These are phyloP conservation scores for Posidonia oceanica DNA, from an alignment of 116 monocot genomes.

Conservation along the genomic window DNA sequence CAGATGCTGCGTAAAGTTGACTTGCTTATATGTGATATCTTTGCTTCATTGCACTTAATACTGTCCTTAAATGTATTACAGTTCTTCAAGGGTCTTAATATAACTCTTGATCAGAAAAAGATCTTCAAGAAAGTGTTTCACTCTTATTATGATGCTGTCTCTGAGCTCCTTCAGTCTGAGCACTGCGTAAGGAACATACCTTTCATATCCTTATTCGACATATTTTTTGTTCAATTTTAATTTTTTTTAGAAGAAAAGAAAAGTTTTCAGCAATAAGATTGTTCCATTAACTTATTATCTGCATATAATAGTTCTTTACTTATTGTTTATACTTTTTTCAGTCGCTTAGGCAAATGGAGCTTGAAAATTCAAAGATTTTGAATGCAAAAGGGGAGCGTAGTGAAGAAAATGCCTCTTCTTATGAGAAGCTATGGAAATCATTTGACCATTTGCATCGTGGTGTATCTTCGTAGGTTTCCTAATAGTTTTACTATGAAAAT, in stretches of 20 bases:
- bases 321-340: constrained; percentile 13
- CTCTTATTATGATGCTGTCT: constrained; percentile 77
- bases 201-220: not conserved
- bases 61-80: constrained; percentile 16
- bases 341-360: constrained; percentile 79
- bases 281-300: too few relatives aligned
- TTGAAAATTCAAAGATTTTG: constrained; percentile 88
- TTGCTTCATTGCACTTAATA: not conserved
- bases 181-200: constrained; percentile 48
- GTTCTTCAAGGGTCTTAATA: constrained; percentile 80
- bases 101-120: constrained; percentile 79
- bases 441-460: constrained; percentile 88
- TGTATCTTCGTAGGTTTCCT: constrained; percentile 77
- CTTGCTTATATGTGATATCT: not conserved
- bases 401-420: constrained; percentile 78
- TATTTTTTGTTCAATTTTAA: not conserved
- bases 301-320: not conserved
- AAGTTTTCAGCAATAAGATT: too few relatives aligned
- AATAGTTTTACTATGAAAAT: not conserved
- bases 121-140: constrained; percentile 74
- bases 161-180: constrained; percentile 82
- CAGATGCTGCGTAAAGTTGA: too few relatives aligned
- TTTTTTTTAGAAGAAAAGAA: not conserved
- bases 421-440: constrained; percentile 89
- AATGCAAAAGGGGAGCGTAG: constrained; percentile 90